Conservation (phyloP, 805 yeast species). For the Vanderwaltozyma verrucispora region DNA sequence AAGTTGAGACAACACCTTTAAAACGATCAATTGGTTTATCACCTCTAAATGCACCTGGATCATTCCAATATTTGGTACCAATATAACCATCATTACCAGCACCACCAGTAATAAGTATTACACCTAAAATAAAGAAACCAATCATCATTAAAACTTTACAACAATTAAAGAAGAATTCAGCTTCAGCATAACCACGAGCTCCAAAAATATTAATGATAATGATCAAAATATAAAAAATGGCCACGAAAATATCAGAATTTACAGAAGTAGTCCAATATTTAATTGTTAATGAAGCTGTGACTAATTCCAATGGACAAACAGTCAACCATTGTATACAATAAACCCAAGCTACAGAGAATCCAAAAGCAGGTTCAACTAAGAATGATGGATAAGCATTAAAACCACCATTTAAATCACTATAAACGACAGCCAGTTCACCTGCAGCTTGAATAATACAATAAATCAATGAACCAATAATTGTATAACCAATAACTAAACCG, state of each 20-base stretch:
- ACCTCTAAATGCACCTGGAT: slow-evolving; percentile 44
- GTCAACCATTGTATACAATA: slow-evolving; percentile 55
- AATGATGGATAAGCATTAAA: slow-evolving; percentile 48
- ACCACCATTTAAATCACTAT: slow-evolving; percentile 49
- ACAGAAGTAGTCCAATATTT: slow-evolving; percentile 46
- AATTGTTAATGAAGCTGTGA: slow-evolving; percentile 53
- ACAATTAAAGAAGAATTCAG: slow-evolving; percentile 54
- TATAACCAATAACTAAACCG: slow-evolving; percentile 44
- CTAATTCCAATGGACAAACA: slow-evolving; percentile 53
- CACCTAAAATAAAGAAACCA: slow-evolving; percentile 48
- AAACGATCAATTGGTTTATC: slow-evolving; percentile 33
- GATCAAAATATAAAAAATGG: slow-evolving; percentile 39
- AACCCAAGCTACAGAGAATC: slow-evolving; percentile 53
- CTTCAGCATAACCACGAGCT: slow-evolving; percentile 50
- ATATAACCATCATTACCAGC: slow-evolving; percentile 36
- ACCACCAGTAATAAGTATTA: slow-evolving; percentile 35
- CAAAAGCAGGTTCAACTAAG: slow-evolving; percentile 46
- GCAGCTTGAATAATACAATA: slow-evolving; percentile 51
- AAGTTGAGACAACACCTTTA: slow-evolving; percentile 44
- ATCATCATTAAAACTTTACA: slow-evolving; percentile 52
- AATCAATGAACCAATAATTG: slow-evolving; percentile 46
- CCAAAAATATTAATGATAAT: slow-evolving; percentile 40
- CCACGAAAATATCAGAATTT: slow-evolving; percentile 48
- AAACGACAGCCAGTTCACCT: slow-evolving; percentile 58
- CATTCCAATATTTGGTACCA: slow-evolving; percentile 41